A percentile compares a stretch with the other conserved stretches of the same genome.
These are phyloP conservation scores for Xylaria digitata DNA, from an alignment of 2,329 filamentous ascomycete genomes.

Conservation along the genomic window DNA sequence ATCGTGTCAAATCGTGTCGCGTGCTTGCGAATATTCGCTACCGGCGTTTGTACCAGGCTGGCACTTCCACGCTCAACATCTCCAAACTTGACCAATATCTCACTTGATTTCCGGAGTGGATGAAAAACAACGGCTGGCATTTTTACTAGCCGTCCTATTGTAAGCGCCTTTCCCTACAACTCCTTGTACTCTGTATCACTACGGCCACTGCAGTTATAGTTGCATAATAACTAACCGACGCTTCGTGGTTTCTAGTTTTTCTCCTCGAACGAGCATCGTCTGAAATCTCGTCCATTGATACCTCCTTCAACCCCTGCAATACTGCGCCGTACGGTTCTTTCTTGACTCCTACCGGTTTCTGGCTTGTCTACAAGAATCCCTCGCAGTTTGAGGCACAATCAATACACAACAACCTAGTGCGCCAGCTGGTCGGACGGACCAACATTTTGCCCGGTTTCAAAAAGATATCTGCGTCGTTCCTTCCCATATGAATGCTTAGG, in stretches of 20 bases:
- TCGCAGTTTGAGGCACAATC: constrained; percentile 7
- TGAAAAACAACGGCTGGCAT: constrained; percentile 1
- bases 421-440: constrained; percentile 26
- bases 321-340: constrained; percentile 26
- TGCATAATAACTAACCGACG: constrained; percentile 38
- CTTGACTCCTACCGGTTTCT: constrained; percentile 25
- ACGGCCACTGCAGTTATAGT: constrained; percentile 16
- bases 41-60: neutral
- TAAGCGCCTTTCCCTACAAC: constrained; percentile 27
- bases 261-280: constrained; percentile 36
- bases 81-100: neutral
- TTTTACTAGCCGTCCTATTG: constrained; percentile 18
- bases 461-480: constrained; percentile 35
- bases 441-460: constrained; percentile 37
- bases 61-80: constrained; percentile 6
- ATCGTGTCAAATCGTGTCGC: constrained; percentile 19
- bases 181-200: constrained; percentile 9
- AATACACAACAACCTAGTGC: constrained; percentile 16
- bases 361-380: constrained; percentile 16
- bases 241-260: constrained; percentile 34
- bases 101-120: constrained; percentile 4
- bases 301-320: constrained; percentile 31
- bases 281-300: constrained; percentile 32
- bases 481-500: constrained; percentile 38
- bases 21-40: constrained; percentile 14